Evolutionary conservation across 2,329 filamentous ascomycete genomes (phyloP).

Genomic region (Talaromyces sp.): DNA sequence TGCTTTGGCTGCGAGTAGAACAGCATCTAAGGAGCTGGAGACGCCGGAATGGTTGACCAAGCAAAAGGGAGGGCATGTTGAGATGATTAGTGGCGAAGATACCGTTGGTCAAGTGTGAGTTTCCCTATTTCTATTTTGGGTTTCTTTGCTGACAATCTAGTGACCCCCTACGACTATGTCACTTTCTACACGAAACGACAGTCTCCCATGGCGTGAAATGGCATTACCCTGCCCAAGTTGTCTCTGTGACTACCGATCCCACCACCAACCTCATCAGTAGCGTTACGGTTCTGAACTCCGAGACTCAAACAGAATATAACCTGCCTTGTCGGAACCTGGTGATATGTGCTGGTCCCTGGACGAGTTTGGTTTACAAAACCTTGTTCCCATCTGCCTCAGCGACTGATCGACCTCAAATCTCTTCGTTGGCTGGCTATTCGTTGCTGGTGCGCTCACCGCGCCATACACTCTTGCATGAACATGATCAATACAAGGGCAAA

Average conservation of each 20-base stretch:
- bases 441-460: constrained; percentile 60
- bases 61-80: constrained; percentile 51
- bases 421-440: constrained; percentile 65
- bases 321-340: constrained; percentile 62
- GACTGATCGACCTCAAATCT: constrained; percentile 49
- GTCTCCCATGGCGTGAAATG: constrained; percentile 58
- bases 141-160: constrained; percentile 30
- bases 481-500: constrained; percentile 35
- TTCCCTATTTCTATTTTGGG: neutral
- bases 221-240: constrained; percentile 58
- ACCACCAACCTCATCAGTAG: constrained; percentile 46
- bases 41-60: constrained; percentile 57
- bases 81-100: constrained; percentile 57
- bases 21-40: constrained; percentile 23
- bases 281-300: constrained; percentile 47
- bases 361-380: constrained; percentile 56
- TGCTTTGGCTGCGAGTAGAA: constrained; percentile 47
- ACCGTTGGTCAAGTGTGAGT: constrained; percentile 62
- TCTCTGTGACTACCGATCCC: constrained; percentile 49
- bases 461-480: constrained; percentile 30
- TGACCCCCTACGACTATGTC: constrained; percentile 62
- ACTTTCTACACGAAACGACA: constrained; percentile 58
- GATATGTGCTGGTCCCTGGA: constrained; percentile 68
- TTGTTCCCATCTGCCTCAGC: constrained; percentile 57
- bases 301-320: constrained; percentile 20